Evolutionary conservation across 345 rosid genomes (phyloP), one percentile per base, ranked within the genome.

Genomic region (Luvunga scandens): DNA sequence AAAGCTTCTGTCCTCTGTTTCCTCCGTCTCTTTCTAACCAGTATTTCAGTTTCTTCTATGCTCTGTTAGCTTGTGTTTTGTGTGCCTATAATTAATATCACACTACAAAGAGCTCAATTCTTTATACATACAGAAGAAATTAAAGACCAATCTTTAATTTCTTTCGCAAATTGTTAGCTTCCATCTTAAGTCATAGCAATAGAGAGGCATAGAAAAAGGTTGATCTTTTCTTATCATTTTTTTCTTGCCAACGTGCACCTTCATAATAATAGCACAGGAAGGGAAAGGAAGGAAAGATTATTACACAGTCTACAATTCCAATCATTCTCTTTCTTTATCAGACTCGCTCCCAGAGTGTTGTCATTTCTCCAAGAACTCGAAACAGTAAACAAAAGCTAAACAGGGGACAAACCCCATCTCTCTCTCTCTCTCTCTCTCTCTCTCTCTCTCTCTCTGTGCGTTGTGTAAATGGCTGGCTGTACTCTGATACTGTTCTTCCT

Each of bases 401-500:
- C 61, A 28, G 60, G 50, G 21, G 13, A 45, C 53, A 9, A 72
- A 57, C 67, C 61, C 73, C 45, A 1, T 34, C 50, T 36, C 79
- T 66, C 77, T 70, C 65, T 56, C 30, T 36, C 45, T 69, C 14
- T 9, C 38, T 36, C n/a, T 53, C 64, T 50, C 69, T 9, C 10
- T 8, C 10, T 38, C 4, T 42, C 56, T 53, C 76, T 2, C 0
- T 42, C 14, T 42, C 4, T 42, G 16, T 42, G 5, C 13, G 50
- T 4, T 45, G 50, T 56, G 28, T 68, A 79, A 42, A 77, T 83
- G 81, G 85, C 79, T 77, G 60, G 62, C 76, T 74, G 81, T 87
- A 76, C 62, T 69, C 78, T 79, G 78, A 45, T 88, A 6, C 6
- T 84, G 19, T 2, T 92, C n/a, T 50, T 82, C 6, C 67, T 89